Percentiles rank a stretch among this genome's conserved stretches.
These are phyloP conservation scores for Brasenia schreberi DNA, from an alignment of 164 flowering plant species.

Conservation along the genomic window DNA sequence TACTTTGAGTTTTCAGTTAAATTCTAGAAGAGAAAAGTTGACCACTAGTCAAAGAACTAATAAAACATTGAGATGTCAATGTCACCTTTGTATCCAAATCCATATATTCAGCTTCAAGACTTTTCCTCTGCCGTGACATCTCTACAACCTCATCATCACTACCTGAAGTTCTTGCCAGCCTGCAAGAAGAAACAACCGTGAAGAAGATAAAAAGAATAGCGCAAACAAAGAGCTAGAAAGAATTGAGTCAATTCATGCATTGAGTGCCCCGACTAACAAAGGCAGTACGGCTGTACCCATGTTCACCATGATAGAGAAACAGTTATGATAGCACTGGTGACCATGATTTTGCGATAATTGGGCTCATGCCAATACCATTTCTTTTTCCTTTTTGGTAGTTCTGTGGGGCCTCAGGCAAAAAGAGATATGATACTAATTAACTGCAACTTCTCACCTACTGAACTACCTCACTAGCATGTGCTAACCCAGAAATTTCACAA, in stretches of 20 bases:
- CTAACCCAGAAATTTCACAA: background rate
- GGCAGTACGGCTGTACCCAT: no score
- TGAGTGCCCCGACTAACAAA: no score
- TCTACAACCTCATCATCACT: conserved; percentile 15
- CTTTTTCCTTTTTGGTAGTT: no score
- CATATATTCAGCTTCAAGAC: conserved; percentile 77
- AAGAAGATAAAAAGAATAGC: background rate
- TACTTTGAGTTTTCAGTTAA: no score
- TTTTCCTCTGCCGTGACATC: conserved; percentile 45
- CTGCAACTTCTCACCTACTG: no score
- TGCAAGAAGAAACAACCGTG: conserved; percentile 9
- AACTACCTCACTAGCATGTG: background rate
- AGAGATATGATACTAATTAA: no score
- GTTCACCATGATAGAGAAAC: background rate
- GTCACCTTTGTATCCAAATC: conserved; percentile 70
- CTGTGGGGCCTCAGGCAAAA: no score
- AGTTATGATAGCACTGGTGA: background rate
- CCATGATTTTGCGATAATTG: no score
- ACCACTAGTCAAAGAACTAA: no score
- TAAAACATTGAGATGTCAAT: conserved; percentile 7
- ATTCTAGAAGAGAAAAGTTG: no score
- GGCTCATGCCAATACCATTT: no score
- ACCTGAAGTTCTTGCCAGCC: conserved; percentile 25
- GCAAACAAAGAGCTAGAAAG: background rate
- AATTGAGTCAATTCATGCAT: no score